A percentile compares a stretch with the other conserved stretches of the same genome.
phyloP scores from a whole-genome alignment of 2,329 filamentous ascomycete species.

The Colletotrichum graminicola region DNA sequence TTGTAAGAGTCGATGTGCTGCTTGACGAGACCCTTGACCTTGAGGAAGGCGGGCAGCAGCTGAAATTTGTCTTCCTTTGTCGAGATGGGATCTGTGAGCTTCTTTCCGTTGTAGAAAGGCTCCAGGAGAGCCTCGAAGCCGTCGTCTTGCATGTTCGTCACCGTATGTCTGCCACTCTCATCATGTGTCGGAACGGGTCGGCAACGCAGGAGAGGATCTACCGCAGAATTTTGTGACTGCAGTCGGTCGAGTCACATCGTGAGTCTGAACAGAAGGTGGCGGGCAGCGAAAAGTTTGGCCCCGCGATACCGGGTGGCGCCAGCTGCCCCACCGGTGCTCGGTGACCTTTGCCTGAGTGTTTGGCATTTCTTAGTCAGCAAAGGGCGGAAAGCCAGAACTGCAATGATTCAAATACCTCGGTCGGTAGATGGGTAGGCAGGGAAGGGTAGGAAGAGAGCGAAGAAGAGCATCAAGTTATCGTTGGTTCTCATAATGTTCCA shows the following conservation, averaged over 20 bases:
- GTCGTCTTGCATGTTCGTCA: slow-evolving; percentile 68
- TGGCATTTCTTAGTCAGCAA: slow-evolving; percentile 8
- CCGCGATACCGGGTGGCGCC: slow-evolving; percentile 41
- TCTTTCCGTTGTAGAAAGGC: slow-evolving; percentile 77
- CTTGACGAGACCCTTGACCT: slow-evolving; percentile 96
- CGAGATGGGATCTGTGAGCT: slow-evolving; percentile 73
- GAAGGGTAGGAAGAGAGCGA: background rate
- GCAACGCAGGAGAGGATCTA: slow-evolving; percentile 15
- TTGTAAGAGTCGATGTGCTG: slow-evolving; percentile 99
- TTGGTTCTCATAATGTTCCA: background rate
- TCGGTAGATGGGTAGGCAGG: background rate
- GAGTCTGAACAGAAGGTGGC: slow-evolving; percentile 32
- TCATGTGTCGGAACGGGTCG: slow-evolving; percentile 29
- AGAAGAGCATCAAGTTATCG: background rate
- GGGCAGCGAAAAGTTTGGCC: slow-evolving; percentile 44
- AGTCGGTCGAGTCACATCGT: slow-evolving; percentile 37
- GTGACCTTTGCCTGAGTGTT: background rate
- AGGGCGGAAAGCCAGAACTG: background rate
- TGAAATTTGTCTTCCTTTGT: slow-evolving; percentile 93
- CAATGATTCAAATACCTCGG: too few relatives aligned
- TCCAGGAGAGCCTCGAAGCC: slow-evolving; percentile 75
- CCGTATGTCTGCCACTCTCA: slow-evolving; percentile 36
- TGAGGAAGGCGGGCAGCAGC: slow-evolving; percentile 94
- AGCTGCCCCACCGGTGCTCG: slow-evolving; percentile 16
- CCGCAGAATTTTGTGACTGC: slow-evolving; percentile 27